Conservation (phyloP, 352 stramenopile genomes). For the Phytophthora cryptogea region DNA sequence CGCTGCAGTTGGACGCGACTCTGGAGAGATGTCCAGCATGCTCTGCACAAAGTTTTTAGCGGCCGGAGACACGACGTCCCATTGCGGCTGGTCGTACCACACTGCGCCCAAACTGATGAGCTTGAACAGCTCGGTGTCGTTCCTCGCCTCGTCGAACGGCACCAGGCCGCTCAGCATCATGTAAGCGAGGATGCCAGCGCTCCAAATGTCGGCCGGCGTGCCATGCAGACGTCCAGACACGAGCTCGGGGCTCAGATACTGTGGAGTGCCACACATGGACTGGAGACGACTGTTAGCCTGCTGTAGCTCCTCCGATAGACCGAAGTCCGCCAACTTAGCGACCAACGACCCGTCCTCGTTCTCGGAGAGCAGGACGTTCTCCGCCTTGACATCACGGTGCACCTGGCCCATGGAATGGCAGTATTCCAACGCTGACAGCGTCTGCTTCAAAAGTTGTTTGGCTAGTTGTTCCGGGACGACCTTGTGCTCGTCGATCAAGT, state of each 20-base stretch:
- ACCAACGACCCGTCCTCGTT: conserved; percentile 76
- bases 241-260: conserved; percentile 97
- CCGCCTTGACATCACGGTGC: conserved; percentile 85
- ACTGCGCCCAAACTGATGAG: conserved; percentile 92
- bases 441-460: conserved; percentile 75
- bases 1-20: conserved; percentile 59
- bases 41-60: conserved; percentile 88
- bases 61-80: conserved; percentile 71
- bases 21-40: conserved; percentile 87
- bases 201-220: conserved; percentile 95
- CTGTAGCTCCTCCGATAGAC: conserved; percentile 89
- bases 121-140: conserved; percentile 56
- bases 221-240: conserved; percentile 91
- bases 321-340: conserved; percentile 93
- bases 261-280: conserved; percentile 95
- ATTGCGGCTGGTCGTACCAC: conserved; percentile 92
- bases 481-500: conserved; percentile 66
- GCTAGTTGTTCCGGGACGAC: conserved; percentile 70
- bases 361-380: conserved; percentile 85
- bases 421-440: conserved; percentile 80
- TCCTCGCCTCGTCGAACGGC: conserved; percentile 62
- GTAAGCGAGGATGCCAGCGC: conserved; percentile 96
- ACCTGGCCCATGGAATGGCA: conserved; percentile 91
- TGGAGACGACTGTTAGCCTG: conserved; percentile 86
- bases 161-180: conserved; percentile 74